These are phyloP conservation scores for Graphium sp. DNA, from an alignment of 2,329 filamentous ascomycete genomes.

Conservation along the genomic window DNA sequence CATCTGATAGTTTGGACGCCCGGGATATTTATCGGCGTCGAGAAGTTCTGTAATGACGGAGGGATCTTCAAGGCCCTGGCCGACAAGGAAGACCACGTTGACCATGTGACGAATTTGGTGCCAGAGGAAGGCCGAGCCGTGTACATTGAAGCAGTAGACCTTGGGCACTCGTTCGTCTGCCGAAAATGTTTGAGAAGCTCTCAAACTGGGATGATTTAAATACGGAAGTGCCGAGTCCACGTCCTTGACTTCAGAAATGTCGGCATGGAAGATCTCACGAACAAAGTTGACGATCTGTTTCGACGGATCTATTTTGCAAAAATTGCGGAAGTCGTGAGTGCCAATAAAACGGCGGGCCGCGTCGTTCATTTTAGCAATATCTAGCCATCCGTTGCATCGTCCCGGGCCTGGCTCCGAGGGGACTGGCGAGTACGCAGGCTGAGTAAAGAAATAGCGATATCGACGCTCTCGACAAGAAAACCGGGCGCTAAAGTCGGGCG, in stretches of 20 bases:
- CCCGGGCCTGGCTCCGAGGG: conserved; percentile 11
- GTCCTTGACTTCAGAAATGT: conserved; percentile 54
- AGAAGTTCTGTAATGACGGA: conserved; percentile 58
- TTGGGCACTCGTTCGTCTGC: conserved; percentile 31
- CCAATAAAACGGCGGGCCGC: conserved; percentile 72
- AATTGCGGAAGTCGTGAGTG: conserved; percentile 85
- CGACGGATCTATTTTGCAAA: conserved; percentile 81
- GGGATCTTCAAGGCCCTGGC: conserved; percentile 69
- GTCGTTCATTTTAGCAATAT: conserved; percentile 71
- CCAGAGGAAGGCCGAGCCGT: conserved; percentile 90
- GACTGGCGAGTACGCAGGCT: conserved; percentile 65
- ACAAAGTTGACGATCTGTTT: conserved; percentile 82
- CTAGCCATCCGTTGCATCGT: conserved; percentile 48
- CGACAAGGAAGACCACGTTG: conserved; percentile 80
- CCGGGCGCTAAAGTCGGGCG: conserved; percentile 68
- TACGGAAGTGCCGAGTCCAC: conserved; percentile 37
- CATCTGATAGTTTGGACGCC: conserved; percentile 79
- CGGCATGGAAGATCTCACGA: conserved; percentile 62
- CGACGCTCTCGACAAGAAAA: conserved; percentile 84
- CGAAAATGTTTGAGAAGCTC: too few relatives aligned
- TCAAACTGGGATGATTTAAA: too few relatives aligned
- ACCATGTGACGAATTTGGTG: conserved; percentile 95
- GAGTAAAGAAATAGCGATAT: conserved; percentile 96
- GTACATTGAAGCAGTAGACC: conserved; percentile 75
- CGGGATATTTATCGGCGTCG: conserved; percentile 52